Conservation (phyloP, 371 early-diverging fungal species). For the Entomophthora muscae region DNA sequence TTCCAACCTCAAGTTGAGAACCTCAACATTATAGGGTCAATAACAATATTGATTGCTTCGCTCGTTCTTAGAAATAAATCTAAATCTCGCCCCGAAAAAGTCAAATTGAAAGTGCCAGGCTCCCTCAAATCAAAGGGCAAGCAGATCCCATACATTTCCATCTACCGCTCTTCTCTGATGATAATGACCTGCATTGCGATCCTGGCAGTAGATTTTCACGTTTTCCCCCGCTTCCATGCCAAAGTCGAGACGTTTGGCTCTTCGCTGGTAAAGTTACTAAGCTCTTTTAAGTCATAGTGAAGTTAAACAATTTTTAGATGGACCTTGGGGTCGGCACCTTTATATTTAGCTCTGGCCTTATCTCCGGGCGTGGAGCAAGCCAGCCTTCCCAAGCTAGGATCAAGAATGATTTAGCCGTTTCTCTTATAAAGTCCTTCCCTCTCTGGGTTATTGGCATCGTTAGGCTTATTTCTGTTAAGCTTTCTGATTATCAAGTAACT, state of each 20-base stretch:
- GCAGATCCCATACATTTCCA: conserved; percentile 28
- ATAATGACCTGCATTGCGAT: conserved; percentile 62
- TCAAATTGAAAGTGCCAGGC: background rate
- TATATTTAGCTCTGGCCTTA: conserved; percentile 66
- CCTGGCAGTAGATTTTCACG: conserved; percentile 88
- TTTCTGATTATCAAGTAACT: conserved; percentile 66
- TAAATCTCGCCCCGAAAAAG: too few relatives aligned
- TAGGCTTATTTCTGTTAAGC: conserved; percentile 50
- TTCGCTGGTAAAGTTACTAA: conserved; percentile 44
- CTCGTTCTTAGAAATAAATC: conserved; percentile 7
- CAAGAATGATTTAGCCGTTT: conserved; percentile 13
- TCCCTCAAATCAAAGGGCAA: conserved; percentile 12
- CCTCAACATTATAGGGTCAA: background rate
- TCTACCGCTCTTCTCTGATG: conserved; percentile 62
- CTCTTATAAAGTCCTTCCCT: conserved; percentile 29
- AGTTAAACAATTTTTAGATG: too few relatives aligned
- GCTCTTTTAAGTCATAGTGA: too few relatives aligned
- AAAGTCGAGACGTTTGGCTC: conserved; percentile 87
- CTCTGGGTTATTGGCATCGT: conserved; percentile 52
- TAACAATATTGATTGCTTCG: conserved; percentile 6
- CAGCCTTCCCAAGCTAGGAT: conserved; percentile 13
- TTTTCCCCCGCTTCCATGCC: conserved; percentile 78
- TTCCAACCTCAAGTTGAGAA: background rate
- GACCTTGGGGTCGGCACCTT: conserved; percentile 72
- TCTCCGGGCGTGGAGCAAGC: conserved; percentile 29